Evolutionary conservation across 73 alveolate species (phyloP).

Genomic region (Paramecium bursaria): DNA sequence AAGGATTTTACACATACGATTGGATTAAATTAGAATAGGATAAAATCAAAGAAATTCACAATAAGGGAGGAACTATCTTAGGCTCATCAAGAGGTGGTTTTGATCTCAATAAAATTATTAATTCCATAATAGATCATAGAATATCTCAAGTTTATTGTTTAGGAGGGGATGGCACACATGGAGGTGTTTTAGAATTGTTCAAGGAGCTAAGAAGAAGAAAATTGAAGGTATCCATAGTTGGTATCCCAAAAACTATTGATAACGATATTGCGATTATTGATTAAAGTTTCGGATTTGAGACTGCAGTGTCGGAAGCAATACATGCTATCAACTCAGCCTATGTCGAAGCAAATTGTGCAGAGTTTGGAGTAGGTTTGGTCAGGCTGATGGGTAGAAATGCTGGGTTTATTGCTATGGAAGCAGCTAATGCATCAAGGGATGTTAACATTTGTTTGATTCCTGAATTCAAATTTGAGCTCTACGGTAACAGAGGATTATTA

Average conservation of each 20-base stretch:
- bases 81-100: slow-evolving; percentile 95
- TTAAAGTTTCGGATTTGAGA: slow-evolving; percentile 96
- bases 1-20: slow-evolving; percentile 91
- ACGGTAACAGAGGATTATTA: slow-evolving; percentile 90
- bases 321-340: slow-evolving; percentile 94
- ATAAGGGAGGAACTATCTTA: slow-evolving; percentile 96
- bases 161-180: slow-evolving; percentile 99
- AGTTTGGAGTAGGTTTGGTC: slow-evolving; percentile 96
- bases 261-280: slow-evolving; percentile 99
- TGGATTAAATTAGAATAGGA: slow-evolving; percentile 85
- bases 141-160: slow-evolving; percentile 90
- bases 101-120: slow-evolving; percentile 86
- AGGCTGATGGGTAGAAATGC: slow-evolving; percentile 98
- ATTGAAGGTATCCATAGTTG: slow-evolving; percentile 85
- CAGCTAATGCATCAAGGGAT: slow-evolving; percentile 95
- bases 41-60: slow-evolving; percentile 90
- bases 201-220: slow-evolving; percentile 77
- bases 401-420: slow-evolving; percentile 98
- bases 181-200: slow-evolving; percentile 84
- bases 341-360: slow-evolving; percentile 96
- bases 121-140: slow-evolving; percentile 76
- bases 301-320: slow-evolving; percentile 97
- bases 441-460: slow-evolving; percentile 98
- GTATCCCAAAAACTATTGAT: slow-evolving; percentile 99
- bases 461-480: slow-evolving; percentile 92